These are phyloP conservation scores for Davidsoniella australis DNA, from an alignment of 2,329 filamentous ascomycete species.

Conservation along the genomic window DNA sequence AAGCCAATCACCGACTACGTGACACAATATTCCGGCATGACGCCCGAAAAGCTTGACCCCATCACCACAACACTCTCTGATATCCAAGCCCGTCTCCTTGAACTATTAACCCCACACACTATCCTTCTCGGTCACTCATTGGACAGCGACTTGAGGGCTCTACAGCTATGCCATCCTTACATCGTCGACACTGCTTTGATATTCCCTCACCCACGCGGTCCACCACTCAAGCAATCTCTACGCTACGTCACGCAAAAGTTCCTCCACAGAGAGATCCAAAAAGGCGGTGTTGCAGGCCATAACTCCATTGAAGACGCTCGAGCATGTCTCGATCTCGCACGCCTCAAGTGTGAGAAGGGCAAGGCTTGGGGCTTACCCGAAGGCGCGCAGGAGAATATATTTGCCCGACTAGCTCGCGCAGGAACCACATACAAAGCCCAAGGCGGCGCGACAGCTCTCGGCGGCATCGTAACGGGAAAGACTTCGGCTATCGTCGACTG, in stretches of 20 bases:
- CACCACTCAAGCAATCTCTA: slow-evolving; percentile 75
- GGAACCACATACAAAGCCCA: slow-evolving; percentile 46
- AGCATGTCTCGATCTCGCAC: slow-evolving; percentile 81
- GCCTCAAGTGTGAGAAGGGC: slow-evolving; percentile 90
- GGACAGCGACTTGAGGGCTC: slow-evolving; percentile 66
- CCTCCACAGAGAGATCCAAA: slow-evolving; percentile 74
- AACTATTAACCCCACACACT: slow-evolving; percentile 52
- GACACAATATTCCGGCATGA: slow-evolving; percentile 85
- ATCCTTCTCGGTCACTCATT: slow-evolving; percentile 69
- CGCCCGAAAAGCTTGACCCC: slow-evolving; percentile 60
- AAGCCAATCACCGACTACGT: slow-evolving; percentile 86
- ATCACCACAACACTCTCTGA: slow-evolving; percentile 72
- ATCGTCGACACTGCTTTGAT: slow-evolving; percentile 83
- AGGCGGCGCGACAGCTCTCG: slow-evolving; percentile 37
- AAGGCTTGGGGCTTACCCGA: slow-evolving; percentile 71
- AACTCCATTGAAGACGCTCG: slow-evolving; percentile 85
- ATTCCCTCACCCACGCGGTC: slow-evolving; percentile 78
- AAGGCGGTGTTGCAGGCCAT: slow-evolving; percentile 57
- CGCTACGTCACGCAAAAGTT: slow-evolving; percentile 84
- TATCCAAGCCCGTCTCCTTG: slow-evolving; percentile 61
- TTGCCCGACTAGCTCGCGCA: slow-evolving; percentile 56
- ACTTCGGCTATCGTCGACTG: slow-evolving; percentile 72
- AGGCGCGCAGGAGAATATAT: slow-evolving; percentile 69
- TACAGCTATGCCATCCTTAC: slow-evolving; percentile 79
- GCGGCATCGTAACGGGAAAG: slow-evolving; percentile 38